Evolutionary conservation across 2,329 filamentous ascomycete species (phyloP), one percentile per base, ranked within the genome.

Genomic region (Huntiella bhutanensis): DNA sequence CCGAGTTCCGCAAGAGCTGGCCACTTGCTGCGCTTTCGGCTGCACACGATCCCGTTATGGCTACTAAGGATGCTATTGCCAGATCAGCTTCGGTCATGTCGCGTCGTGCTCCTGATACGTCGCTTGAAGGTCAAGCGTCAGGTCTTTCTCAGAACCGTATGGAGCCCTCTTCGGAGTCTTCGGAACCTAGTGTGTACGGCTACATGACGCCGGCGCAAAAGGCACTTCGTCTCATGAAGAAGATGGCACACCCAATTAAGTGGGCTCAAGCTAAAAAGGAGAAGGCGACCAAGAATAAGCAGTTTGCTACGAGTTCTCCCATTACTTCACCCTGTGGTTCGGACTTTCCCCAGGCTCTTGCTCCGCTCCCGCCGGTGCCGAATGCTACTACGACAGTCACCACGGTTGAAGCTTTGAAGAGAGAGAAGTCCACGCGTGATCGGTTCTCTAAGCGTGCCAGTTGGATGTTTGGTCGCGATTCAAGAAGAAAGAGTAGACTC

Each of bases 201-300:
- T 49, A 49, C 44, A 49, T 49, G 48, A 49, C 48, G 15, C 48
- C 48, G 4, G 44, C 44, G 36, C 48, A 49, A 33, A 49, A 49
- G 48, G 44, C 41, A 22, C 41, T 49, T 34, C 48, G 32, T n/a
- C 28, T 49, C 6, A 35, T 49, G 35, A 49, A 49, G 36, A 49
- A 46, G 48, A 41, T 47, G 22, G 41, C 39, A 8, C 48, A 49
- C 40, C 48, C 48, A 12, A 33, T 38, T 4, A 49, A 49, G 37
- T 49, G 48, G 48, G 41, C 37, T 19, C 44, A 46, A 33, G 45
- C 48, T 16, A 40, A 45, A 19, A 41, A 49, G 35, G 43, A 44
- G 38, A 49, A 49, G 48, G 40, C 33, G 12, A 36, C 41, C 40
- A 49, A 49, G 41, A 43, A 34, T 3, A 28, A 46, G 22, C 22